Evolutionary conservation across 208 protist species (phyloP).

Genomic region (Acanthamoeba castellanii): DNA sequence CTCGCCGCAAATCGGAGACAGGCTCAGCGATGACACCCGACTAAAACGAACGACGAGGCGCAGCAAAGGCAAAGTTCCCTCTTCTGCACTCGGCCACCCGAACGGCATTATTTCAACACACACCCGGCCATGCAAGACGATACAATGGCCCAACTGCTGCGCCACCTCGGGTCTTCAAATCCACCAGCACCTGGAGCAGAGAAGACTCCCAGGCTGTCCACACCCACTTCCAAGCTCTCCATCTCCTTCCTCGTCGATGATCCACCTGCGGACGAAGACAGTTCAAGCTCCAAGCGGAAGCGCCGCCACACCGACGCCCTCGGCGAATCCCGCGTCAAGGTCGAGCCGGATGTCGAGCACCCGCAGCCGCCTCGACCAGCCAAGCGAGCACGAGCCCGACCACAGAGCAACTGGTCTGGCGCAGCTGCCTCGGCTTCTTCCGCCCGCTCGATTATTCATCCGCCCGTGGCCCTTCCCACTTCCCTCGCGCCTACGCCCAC

Average conservation of each 20-base stretch:
- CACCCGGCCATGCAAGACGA: neutral
- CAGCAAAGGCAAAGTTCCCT: neutral
- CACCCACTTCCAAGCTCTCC: neutral
- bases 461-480: no score
- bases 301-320: neutral
- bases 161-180: neutral
- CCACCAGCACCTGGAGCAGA: neutral
- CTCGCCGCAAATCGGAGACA: no score
- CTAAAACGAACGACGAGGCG: no score
- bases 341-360: neutral
- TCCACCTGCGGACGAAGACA: neutral
- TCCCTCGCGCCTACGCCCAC: no score
- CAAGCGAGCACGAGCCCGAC: neutral
- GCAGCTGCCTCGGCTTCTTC: no score
- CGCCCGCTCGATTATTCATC: no score
- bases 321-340: no score
- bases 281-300: neutral
- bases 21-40: no score
- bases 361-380: neutral
- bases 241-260: constrained; percentile 21
- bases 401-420: neutral
- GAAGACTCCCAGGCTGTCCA: neutral
- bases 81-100: neutral
- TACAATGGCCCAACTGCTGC: neutral
- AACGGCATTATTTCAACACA: neutral